phyloP scores from a whole-genome alignment of 441 rosid species.

The Eutrema salsugineum region DNA sequence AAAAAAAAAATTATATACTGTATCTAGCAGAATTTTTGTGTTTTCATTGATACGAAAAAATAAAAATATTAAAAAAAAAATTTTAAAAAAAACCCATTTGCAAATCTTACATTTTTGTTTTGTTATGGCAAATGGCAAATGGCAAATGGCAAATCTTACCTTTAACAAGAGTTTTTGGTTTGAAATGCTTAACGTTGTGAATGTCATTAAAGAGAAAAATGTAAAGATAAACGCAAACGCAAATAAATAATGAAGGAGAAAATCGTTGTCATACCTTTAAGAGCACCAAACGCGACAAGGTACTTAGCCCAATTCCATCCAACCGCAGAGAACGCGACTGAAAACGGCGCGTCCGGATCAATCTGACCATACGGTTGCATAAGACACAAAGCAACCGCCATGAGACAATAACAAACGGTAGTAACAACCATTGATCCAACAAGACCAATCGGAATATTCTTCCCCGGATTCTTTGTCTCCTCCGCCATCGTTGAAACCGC shows the following conservation, averaged over 20 bases:
- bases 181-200: too few species aligned
- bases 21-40: too few species aligned
- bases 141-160: too few species aligned
- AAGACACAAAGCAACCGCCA: slow-evolving; percentile 51
- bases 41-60: too few species aligned
- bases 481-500: slow-evolving; percentile 82
- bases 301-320: slow-evolving; percentile 84
- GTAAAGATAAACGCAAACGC: neutral
- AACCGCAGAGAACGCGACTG: slow-evolving; percentile 59
- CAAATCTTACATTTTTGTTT: too few species aligned
- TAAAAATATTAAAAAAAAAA: too few species aligned
- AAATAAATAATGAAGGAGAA: neutral
- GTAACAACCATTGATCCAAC: slow-evolving; percentile 63
- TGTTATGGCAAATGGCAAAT: too few species aligned
- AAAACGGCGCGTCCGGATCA: slow-evolving; percentile 53
- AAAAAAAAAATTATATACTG: too few species aligned
- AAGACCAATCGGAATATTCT: slow-evolving; percentile 76
- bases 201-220: too few species aligned
- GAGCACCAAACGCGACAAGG: slow-evolving; percentile 66
- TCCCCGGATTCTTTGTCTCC: slow-evolving; percentile 68
- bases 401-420: slow-evolving; percentile 45
- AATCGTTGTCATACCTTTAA: slow-evolving; percentile 36
- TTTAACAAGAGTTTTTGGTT: too few species aligned
- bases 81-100: too few species aligned
- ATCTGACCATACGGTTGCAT: slow-evolving; percentile 51